Evolutionary conservation across 1,284 basidiomycete genomes (phyloP).

Genomic region (Apiotrichum porosum): DNA sequence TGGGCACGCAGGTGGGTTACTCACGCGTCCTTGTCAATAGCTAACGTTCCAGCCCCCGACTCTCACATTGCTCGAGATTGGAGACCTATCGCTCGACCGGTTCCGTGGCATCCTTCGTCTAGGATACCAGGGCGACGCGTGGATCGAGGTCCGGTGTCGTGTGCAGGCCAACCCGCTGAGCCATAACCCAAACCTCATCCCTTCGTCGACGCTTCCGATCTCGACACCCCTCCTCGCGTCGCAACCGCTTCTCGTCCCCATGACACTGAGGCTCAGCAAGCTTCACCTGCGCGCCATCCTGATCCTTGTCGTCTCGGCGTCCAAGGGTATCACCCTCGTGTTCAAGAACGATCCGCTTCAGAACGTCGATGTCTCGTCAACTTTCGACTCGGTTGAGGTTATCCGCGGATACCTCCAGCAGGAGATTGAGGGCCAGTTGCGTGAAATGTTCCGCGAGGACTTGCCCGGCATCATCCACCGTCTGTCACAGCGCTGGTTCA

Average conservation of each 20-base stretch:
- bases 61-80: conserved; percentile 94
- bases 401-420: conserved; percentile 95
- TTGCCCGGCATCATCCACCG: conserved; percentile 95
- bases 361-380: conserved; percentile 93
- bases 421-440: conserved; percentile 93
- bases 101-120: conserved; percentile 96
- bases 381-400: conserved; percentile 96
- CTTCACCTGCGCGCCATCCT: conserved; percentile 94
- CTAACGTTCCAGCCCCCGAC: conserved; percentile 71
- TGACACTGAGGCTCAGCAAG: conserved; percentile 93
- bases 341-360: conserved; percentile 99
- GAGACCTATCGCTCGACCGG: conserved; percentile 89
- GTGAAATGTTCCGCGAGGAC: conserved; percentile 98
- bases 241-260: conserved; percentile 90
- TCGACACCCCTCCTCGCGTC: conserved; percentile 79
- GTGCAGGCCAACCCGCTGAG: conserved; percentile 60
- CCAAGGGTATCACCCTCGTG: conserved; percentile 96
- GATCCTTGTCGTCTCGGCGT: conserved; percentile 92
- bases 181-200: conserved; percentile 77
- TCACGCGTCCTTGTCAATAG: background rate
- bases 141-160: conserved; percentile 91
- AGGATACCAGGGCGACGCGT: conserved; percentile 92
- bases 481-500: conserved; percentile 84
- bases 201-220: conserved; percentile 68
- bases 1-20: conserved; percentile 82